A percentile compares a stretch with the other conserved stretches of the same genome.
Evolutionary conservation across 2,329 filamentous ascomycete species (phyloP).

Genomic region (Alternaria postmessia): DNA sequence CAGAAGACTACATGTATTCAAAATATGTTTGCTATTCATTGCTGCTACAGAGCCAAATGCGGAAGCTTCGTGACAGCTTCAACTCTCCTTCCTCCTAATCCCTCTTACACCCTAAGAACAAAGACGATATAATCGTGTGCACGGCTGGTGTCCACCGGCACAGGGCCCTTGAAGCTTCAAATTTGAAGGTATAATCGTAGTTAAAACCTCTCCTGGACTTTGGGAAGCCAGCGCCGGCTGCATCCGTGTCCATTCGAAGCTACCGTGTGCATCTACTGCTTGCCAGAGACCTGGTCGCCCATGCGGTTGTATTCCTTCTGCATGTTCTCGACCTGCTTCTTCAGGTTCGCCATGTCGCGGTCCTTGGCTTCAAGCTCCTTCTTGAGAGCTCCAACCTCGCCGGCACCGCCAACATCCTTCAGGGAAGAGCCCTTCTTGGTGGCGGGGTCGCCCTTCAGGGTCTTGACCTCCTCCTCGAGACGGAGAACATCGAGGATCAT

Average conservation of each 20-base stretch:
- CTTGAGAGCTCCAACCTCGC: conserved; percentile 75
- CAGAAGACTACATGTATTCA: neutral
- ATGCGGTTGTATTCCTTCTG: conserved; percentile 85
- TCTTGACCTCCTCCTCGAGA: conserved; percentile 90
- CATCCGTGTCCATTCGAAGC: conserved; percentile 18
- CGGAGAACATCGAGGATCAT: conserved; percentile 94
- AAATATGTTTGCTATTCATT: neutral
- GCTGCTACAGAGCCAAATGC: neutral
- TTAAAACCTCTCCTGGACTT: conserved; percentile 15
- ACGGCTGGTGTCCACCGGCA: conserved; percentile 4
- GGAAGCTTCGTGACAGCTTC: conserved; percentile 6
- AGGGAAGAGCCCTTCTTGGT: conserved; percentile 72
- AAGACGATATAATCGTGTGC: conserved; percentile 8
- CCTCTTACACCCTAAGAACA: conserved; percentile 10
- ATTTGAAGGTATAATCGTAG: conserved; percentile 2
- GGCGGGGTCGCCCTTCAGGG: conserved; percentile 73
- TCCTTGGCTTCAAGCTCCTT: conserved; percentile 77
- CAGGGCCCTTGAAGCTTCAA: neutral
- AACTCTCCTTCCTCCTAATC: conserved; percentile 6
- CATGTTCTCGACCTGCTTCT: conserved; percentile 89
- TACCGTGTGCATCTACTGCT: conserved; percentile 56
- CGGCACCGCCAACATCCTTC: conserved; percentile 74
- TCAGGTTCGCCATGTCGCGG: conserved; percentile 82
- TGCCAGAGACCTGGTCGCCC: conserved; percentile 78
- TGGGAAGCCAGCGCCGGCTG: conserved; percentile 14